Evolutionary conservation across 2,329 filamentous ascomycete species (phyloP).

Genomic region (Trichoderma sp.): DNA sequence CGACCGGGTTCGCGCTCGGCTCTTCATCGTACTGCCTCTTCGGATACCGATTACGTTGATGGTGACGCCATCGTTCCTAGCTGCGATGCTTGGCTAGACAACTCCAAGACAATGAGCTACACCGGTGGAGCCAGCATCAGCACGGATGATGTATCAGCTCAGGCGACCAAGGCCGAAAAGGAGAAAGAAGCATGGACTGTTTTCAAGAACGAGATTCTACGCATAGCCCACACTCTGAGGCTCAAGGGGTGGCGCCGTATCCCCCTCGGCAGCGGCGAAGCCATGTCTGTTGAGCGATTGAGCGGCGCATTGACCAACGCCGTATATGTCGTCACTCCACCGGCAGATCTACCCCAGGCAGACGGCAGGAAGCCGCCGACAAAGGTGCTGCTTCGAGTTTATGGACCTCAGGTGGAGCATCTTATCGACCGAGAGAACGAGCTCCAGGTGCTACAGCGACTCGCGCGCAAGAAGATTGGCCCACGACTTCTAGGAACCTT

Average conservation of each 20-base stretch:
- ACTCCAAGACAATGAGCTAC: constrained; percentile 84
- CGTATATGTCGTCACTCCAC: constrained; percentile 90
- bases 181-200: constrained; percentile 76
- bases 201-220: constrained; percentile 92
- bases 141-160: constrained; percentile 42
- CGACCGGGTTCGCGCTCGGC: constrained; percentile 36
- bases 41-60: constrained; percentile 83
- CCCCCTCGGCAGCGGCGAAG: constrained; percentile 67
- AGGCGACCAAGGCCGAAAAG: constrained; percentile 55
- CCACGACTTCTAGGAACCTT: constrained; percentile 91
- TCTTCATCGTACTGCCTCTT: constrained; percentile 59
- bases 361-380: constrained; percentile 49
- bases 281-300: constrained; percentile 70
- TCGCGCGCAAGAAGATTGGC: constrained; percentile 90
- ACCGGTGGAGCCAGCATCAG: constrained; percentile 48
- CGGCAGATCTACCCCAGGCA: constrained; percentile 55
- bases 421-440: constrained; percentile 93
- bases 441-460: constrained; percentile 77
- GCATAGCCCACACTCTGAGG: constrained; percentile 82
- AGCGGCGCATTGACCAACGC: constrained; percentile 96
- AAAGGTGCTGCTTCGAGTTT: constrained; percentile 86
- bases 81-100: constrained; percentile 84
- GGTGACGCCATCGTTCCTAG: constrained; percentile 80
- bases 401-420: constrained; percentile 93
- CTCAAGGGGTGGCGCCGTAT: constrained; percentile 92